phyloP scores from a whole-genome alignment of 2,329 filamentous ascomycete species.

The Ceratocystiopsis brevicomis region DNA sequence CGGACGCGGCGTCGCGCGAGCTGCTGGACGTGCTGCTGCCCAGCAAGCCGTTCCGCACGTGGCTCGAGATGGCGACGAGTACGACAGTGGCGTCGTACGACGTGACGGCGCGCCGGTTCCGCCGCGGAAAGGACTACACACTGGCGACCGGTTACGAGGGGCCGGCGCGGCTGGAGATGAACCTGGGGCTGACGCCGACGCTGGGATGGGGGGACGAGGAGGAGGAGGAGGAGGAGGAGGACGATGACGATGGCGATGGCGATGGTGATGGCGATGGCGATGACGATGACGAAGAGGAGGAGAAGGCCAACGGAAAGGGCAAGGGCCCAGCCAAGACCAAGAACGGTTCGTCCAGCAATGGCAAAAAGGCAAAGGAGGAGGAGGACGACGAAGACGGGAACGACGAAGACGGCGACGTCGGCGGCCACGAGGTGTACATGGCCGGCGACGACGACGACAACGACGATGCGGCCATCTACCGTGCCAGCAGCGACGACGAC shows the following conservation, averaged over 20 bases:
- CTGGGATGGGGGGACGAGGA: constrained; percentile 54
- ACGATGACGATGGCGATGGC: constrained; percentile 11
- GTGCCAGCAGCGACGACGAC: constrained; percentile 56
- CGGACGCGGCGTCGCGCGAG: constrained; percentile 48
- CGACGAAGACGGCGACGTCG: constrained; percentile 26
- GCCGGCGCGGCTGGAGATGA: constrained; percentile 67
- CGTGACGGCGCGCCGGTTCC: constrained; percentile 70
- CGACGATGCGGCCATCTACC: constrained; percentile 63
- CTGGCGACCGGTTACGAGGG: constrained; percentile 70
- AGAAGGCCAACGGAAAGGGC: constrained; percentile 18
- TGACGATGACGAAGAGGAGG: constrained; percentile 9
- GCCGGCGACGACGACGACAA: constrained; percentile 56
- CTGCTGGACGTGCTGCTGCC: constrained; percentile 69
- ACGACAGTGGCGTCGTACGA: constrained; percentile 56
- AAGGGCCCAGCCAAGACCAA: constrained; percentile 16
- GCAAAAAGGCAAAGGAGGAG: background rate
- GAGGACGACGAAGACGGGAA: constrained; percentile 10
- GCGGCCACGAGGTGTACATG: constrained; percentile 85
- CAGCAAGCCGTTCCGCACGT: constrained; percentile 70
- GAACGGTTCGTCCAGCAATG: constrained; percentile 7
- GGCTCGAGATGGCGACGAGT: constrained; percentile 69
- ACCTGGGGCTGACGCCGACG: constrained; percentile 70
- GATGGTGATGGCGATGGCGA: constrained; percentile 9
- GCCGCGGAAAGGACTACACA: constrained; percentile 76
- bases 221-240: constrained; percentile 25